Evolutionary conservation across 176 grass and related monocot species (phyloP), one percentile per base, ranked within the genome.

Genomic region (Bonia amplexicaulis): DNA sequence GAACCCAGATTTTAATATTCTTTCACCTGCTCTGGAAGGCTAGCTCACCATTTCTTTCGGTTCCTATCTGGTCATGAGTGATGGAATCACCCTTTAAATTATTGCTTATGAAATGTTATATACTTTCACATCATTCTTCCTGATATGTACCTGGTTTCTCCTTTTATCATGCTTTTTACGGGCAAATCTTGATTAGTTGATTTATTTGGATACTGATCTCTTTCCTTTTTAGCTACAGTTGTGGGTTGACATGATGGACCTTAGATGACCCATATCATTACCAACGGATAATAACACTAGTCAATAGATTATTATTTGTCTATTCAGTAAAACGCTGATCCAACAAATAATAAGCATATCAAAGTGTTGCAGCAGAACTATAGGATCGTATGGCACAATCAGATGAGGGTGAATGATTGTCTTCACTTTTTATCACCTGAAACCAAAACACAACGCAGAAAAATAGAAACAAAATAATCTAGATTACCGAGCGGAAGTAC

Each of bases 31-130:
- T 67, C 78, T 90, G 13, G 47, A 82, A 82, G 45, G 45, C 25
- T 37, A 53, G 42, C 71, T 59, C 33, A 35, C 74, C 41, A 1
- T 31, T 46, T 19, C 55, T 45, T 74, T 81, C 35, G 14, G 19
- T 71, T 82, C 6, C 47, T 39, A 26, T 7, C 68, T 78, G 14
- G 71, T n/a, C 63, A 80, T n/a, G 68, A 8, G 59, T 26, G 58
- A 41, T 41, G 45, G 82, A 15, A 64, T 42, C 66, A 58, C 5
- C 5, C 45, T 19, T 19, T 79, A 65, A 47, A 83, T 88, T 91
- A 77, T 88, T 87, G 74, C 19, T 27, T 69, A 48, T 0, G 52
- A 80, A 80, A 89, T 40, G 60, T 80, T 89, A 80, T 85, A 82
- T 22, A 19, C 62, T 41, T 7, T 86, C 65, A 66, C 20, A 65